Conservation (phyloP, 768 basidiomycete species). For the Lactarius vividus region DNA sequence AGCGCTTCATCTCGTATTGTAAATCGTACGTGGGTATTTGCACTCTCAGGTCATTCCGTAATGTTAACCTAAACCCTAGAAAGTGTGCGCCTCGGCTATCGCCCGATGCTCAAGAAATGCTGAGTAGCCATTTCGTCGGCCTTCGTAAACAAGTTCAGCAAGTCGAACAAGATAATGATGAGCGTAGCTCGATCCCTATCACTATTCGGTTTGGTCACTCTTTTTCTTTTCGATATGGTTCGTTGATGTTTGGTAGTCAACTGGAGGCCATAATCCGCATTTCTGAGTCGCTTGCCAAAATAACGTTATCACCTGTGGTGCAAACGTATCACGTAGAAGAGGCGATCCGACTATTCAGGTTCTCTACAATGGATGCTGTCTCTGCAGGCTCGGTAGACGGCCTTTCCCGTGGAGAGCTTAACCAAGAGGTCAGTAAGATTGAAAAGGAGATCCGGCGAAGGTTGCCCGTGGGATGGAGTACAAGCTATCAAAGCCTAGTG, state of each 20-base stretch:
- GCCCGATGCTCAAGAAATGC: slow-evolving; percentile 91
- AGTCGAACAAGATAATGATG: slow-evolving; percentile 95
- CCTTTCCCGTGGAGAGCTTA: slow-evolving; percentile 83
- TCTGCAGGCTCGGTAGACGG: slow-evolving; percentile 93
- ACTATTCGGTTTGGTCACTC: slow-evolving; percentile 75
- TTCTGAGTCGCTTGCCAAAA: slow-evolving; percentile 93
- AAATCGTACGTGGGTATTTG: slow-evolving; percentile 60
- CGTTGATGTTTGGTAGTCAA: slow-evolving; percentile 50
- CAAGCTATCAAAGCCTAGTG: slow-evolving; percentile 90
- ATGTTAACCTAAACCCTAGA: slow-evolving; percentile 39
- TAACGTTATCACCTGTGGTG: slow-evolving; percentile 84
- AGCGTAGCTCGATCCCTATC: slow-evolving; percentile 96
- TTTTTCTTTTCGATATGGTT: slow-evolving; percentile 9
- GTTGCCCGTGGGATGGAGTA: slow-evolving; percentile 93
- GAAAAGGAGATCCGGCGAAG: slow-evolving; percentile 82
- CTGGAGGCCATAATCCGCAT: slow-evolving; percentile 98
- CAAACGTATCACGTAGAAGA: slow-evolving; percentile 95
- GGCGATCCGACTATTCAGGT: slow-evolving; percentile 96
- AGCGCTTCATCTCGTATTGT: slow-evolving; percentile 93
- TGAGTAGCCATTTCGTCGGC: slow-evolving; percentile 92
- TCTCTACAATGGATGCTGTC: slow-evolving; percentile 98
- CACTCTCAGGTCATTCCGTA: not conserved
- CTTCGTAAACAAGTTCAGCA: slow-evolving; percentile 92
- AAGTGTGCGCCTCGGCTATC: slow-evolving; percentile 97
- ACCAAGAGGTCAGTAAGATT: slow-evolving; percentile 89